These are phyloP conservation scores for Nematocida major DNA, from an alignment of 371 early-diverging fungal genomes.

Conservation along the genomic window DNA sequence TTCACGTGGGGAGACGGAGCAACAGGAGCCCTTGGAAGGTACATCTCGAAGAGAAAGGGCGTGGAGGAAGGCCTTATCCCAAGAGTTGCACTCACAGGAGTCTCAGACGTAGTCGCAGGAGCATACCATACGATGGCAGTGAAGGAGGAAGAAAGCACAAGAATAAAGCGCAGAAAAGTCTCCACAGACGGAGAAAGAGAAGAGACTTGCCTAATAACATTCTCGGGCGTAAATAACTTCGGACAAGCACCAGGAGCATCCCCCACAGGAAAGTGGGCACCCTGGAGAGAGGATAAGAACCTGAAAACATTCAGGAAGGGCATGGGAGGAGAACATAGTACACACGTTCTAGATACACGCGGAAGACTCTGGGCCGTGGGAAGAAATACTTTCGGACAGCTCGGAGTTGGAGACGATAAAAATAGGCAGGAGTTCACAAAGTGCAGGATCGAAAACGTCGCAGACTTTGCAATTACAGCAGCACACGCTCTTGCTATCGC, in stretches of 20 bases:
- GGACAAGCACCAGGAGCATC: conserved; percentile 68
- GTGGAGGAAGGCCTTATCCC: background rate
- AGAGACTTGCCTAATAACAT: conserved; percentile 64
- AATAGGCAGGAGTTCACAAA: background rate
- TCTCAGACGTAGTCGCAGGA: conserved; percentile 11
- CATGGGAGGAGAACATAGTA: conserved; percentile 61
- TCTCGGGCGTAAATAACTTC: conserved; percentile 87
- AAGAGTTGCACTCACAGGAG: background rate
- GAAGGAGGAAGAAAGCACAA: background rate
- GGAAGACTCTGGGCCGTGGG: conserved; percentile 61
- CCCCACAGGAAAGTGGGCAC: background rate
- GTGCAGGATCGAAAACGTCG: conserved; percentile 39
- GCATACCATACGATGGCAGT: conserved; percentile 42
- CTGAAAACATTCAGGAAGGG: conserved; percentile 49
- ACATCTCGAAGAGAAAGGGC: background rate
- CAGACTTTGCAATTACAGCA: conserved; percentile 38
- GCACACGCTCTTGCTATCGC: conserved; percentile 41
- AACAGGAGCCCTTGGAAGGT: conserved; percentile 63
- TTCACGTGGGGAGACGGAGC: conserved; percentile 87
- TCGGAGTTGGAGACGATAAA: conserved; percentile 51
- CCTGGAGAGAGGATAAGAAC: conserved; percentile 17
- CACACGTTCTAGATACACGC: conserved; percentile 55
- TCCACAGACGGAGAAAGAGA: background rate
- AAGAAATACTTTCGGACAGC: conserved; percentile 60
- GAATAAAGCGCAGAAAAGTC: background rate